These are phyloP conservation scores for Cucurbitaria berberidis DNA, from an alignment of 2,329 filamentous ascomycete species.

Conservation along the genomic window DNA sequence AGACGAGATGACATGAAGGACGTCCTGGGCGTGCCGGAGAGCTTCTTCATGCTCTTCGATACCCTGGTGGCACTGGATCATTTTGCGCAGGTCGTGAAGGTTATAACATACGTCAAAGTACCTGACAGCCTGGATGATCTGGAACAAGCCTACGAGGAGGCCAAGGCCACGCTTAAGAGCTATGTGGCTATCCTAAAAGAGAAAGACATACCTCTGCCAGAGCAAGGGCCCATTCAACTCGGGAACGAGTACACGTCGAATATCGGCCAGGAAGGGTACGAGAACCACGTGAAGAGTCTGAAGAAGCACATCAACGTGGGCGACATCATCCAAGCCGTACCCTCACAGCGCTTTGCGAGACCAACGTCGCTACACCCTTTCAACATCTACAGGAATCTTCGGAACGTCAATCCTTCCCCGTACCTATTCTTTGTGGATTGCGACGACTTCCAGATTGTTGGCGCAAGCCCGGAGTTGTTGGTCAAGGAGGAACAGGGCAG, in stretches of 20 bases:
- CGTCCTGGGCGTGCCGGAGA: constrained; percentile 86
- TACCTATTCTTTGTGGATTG: constrained; percentile 98
- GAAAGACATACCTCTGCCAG: constrained; percentile 77
- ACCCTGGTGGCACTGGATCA: constrained; percentile 94
- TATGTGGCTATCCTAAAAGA: constrained; percentile 75
- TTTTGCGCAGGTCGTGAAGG: constrained; percentile 90
- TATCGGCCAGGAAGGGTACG: constrained; percentile 86
- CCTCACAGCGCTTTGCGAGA: constrained; percentile 88
- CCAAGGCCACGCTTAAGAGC: constrained; percentile 66
- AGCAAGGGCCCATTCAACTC: constrained; percentile 73
- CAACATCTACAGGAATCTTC: constrained; percentile 95
- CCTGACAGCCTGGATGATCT: constrained; percentile 62
- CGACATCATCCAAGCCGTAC: constrained; percentile 97
- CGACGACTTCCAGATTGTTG: constrained; percentile 90
- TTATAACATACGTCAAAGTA: constrained; percentile 87
- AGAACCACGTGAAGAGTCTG: constrained; percentile 81
- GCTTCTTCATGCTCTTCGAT: constrained; percentile 95
- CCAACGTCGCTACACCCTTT: constrained; percentile 93
- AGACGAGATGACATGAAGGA: constrained; percentile 85
- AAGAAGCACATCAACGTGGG: constrained; percentile 91
- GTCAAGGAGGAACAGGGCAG: constrained; percentile 87
- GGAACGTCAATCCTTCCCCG: constrained; percentile 96
- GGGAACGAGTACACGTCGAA: constrained; percentile 88
- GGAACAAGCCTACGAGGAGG: constrained; percentile 71
- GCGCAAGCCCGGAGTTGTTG: constrained; percentile 91